Conservation (phyloP, 805 yeast species). For the Ogataea zsoltii region DNA sequence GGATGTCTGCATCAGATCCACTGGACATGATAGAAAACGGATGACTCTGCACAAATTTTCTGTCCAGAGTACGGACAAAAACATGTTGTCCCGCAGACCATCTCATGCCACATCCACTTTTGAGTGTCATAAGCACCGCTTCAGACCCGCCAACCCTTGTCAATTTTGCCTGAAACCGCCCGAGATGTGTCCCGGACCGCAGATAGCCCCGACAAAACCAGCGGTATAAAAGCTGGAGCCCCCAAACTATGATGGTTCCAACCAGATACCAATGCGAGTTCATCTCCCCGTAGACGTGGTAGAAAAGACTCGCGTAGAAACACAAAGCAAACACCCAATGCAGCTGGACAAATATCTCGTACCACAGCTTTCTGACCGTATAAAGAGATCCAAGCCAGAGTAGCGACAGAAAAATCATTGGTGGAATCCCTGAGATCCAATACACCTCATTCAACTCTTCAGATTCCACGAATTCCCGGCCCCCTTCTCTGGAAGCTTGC, state of each 20-base stretch:
- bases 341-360: constrained; percentile 50
- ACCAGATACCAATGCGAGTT: constrained; percentile 45
- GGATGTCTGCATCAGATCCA: constrained; percentile 34
- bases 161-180: constrained; percentile 26
- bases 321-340: constrained; percentile 57
- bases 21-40: constrained; percentile 53
- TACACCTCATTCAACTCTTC: constrained; percentile 26
- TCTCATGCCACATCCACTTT: constrained; percentile 34
- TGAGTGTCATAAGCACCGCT: constrained; percentile 38
- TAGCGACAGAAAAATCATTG: constrained; percentile 44
- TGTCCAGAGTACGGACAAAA: constrained; percentile 46
- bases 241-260: constrained; percentile 55
- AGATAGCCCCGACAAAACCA: constrained; percentile 45
- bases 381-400: constrained; percentile 46
- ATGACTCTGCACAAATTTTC: constrained; percentile 50
- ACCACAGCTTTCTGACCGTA: constrained; percentile 39
- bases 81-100: constrained; percentile 62
- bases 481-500: constrained; percentile 51
- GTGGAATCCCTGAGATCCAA: constrained; percentile 47
- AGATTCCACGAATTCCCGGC: constrained; percentile 30
- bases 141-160: constrained; percentile 33
- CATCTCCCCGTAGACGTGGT: constrained; percentile 42
- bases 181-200: constrained; percentile 42
- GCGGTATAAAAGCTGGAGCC: constrained; percentile 47
- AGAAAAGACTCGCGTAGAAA: constrained; percentile 45